Evolutionary conservation across 495 filamentous ascomycete species (phyloP).

Genomic region (Penicillium nucicola): DNA sequence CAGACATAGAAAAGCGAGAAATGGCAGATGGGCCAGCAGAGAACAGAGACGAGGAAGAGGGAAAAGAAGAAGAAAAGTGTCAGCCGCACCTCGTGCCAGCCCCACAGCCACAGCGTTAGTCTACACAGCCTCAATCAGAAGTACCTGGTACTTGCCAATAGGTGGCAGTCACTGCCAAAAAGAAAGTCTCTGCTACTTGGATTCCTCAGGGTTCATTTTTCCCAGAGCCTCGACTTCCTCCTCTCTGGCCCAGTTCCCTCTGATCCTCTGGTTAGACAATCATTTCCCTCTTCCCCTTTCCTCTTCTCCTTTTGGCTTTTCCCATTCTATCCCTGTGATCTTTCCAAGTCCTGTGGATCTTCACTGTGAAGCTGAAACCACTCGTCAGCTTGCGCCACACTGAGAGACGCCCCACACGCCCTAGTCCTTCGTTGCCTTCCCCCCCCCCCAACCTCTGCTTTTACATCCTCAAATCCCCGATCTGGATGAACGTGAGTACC

Average conservation of each 20-base stretch:
- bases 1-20: too few species aligned
- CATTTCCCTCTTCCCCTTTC: not conserved
- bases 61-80: not conserved
- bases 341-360: conserved; percentile 16
- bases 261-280: conserved; percentile 4
- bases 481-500: conserved; percentile 14
- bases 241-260: too few species aligned
- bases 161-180: not conserved
- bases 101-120: conserved; percentile 28
- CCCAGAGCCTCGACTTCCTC: conserved; percentile 26
- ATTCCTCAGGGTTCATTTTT: conserved; percentile 13
- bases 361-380: conserved; percentile 40
- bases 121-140: conserved; percentile 37
- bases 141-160: conserved; percentile 10
- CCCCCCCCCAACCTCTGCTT: conserved; percentile 8
- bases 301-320: not conserved
- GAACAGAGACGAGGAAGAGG: too few species aligned
- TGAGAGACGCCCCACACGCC: conserved; percentile 41
- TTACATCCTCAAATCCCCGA: conserved; percentile 6
- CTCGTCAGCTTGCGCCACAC: conserved; percentile 52
- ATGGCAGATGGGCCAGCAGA: too few species aligned
- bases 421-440: conserved; percentile 21
- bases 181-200: conserved; percentile 11
- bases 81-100: conserved; percentile 17
- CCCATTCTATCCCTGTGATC: conserved; percentile 4